phyloP scores from a whole-genome alignment of 257 asterid species.

The Solanum chaucha region DNA sequence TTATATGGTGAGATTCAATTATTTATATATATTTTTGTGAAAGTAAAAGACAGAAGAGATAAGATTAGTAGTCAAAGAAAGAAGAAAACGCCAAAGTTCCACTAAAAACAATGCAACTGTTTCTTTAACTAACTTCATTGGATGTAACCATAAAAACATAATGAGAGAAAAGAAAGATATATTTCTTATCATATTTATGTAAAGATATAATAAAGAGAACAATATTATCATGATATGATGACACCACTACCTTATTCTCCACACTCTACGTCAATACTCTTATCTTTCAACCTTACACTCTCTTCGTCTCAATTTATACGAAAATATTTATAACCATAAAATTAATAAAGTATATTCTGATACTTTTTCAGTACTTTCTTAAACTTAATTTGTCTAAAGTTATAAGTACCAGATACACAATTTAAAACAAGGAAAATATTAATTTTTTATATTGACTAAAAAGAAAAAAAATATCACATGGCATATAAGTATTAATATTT shows the following conservation, averaged over 20 bases:
- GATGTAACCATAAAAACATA: neutral
- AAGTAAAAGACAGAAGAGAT: neutral
- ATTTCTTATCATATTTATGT: neutral
- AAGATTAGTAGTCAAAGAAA: neutral
- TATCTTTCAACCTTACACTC: neutral
- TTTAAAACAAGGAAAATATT: neutral
- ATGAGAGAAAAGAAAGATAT: neutral
- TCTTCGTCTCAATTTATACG: neutral
- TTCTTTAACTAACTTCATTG: neutral
- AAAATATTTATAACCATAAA: neutral
- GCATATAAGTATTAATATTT: too few species aligned
- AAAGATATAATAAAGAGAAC: neutral
- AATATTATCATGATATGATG: neutral
- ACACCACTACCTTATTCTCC: neutral
- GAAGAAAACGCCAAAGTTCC: constrained; percentile 23
- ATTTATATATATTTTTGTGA: neutral
- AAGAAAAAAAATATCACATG: neutral
- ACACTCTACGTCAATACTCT: neutral
- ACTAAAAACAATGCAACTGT: constrained; percentile 21
- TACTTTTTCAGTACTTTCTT: neutral
- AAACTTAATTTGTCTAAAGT: neutral
- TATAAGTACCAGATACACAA: neutral
- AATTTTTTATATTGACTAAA: neutral
- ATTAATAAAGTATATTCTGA: neutral
- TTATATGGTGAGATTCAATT: neutral